Percentiles rank a stretch among this genome's conserved stretches.
Evolutionary conservation across 1,284 basidiomycete species (phyloP).

Genomic region (Fomes fomentarius): DNA sequence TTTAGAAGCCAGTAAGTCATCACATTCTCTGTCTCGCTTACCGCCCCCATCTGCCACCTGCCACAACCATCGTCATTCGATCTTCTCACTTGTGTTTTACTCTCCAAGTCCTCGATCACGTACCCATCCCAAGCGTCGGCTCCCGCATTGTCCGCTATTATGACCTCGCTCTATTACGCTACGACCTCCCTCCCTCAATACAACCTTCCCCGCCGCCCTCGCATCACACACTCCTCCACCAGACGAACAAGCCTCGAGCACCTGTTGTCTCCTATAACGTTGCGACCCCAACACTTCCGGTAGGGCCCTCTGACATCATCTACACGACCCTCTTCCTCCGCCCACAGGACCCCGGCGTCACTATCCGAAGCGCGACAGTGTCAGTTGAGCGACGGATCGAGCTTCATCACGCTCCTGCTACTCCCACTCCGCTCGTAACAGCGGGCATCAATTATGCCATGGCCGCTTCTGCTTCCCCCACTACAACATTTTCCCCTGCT

Average conservation of each 20-base stretch:
- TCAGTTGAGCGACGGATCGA: constrained; percentile 45
- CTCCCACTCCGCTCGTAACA: constrained; percentile 26
- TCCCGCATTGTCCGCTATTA: constrained; percentile 66
- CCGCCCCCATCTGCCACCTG: constrained; percentile 25
- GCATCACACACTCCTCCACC: constrained; percentile 23
- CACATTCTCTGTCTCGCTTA: constrained; percentile 15
- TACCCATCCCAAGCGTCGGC: constrained; percentile 66
- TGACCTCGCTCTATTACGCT: constrained; percentile 68
- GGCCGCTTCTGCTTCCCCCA: constrained; percentile 30
- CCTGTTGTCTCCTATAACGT: constrained; percentile 41
- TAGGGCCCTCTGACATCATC: constrained; percentile 45
- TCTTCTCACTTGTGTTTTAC: constrained; percentile 23
- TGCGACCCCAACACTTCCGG: constrained; percentile 38
- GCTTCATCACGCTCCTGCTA: constrained; percentile 31
- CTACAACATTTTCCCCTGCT: constrained; percentile 12
- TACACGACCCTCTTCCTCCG: constrained; percentile 40
- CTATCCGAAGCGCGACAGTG: constrained; percentile 38
- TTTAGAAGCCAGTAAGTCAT: constrained; percentile 72
- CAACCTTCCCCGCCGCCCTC: constrained; percentile 21
- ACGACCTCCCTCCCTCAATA: constrained; percentile 46
- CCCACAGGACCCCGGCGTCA: constrained; percentile 36
- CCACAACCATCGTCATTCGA: constrained; percentile 10
- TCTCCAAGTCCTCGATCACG: constrained; percentile 64
- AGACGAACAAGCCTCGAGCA: constrained; percentile 36
- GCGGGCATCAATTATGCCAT: constrained; percentile 28